These are phyloP conservation scores for Macrotyloma uniflorum DNA, from an alignment of 306 rosid species.

Conservation along the genomic window DNA sequence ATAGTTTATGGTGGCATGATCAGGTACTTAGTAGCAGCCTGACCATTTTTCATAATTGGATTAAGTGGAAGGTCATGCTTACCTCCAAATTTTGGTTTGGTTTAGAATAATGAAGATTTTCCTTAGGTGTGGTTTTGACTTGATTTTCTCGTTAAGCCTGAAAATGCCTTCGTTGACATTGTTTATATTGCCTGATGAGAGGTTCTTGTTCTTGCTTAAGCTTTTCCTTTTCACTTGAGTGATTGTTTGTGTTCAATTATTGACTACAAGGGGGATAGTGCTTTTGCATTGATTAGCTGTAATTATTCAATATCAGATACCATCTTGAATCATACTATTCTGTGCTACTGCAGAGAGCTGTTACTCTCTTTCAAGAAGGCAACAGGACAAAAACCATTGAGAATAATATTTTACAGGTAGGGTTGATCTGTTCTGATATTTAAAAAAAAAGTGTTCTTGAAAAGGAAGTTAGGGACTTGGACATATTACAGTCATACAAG, in stretches of 20 bases:
- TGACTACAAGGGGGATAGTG: not conserved
- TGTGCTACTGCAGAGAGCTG: slow-evolving; percentile 53
- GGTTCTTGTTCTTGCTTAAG: not conserved
- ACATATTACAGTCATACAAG: not conserved
- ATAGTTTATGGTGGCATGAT: slow-evolving; percentile 80
- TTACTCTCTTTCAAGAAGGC: slow-evolving; percentile 60
- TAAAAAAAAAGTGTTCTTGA: not conserved
- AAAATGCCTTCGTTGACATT: not conserved
- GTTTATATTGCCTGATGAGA: not conserved
- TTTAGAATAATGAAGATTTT: not conserved
- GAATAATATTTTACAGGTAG: slow-evolving; percentile 61
- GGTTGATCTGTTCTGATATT: not conserved
- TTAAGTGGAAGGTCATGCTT: slow-evolving; percentile 4
- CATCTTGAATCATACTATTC: slow-evolving; percentile 1
- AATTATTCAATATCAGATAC: slow-evolving; percentile 9
- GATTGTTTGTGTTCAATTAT: too few relatives aligned
- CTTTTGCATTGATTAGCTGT: slow-evolving; percentile 13
- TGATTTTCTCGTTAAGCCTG: not conserved
- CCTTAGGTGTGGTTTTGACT: not conserved
- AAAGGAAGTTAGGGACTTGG: slow-evolving; percentile 1
- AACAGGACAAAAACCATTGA: slow-evolving; percentile 56
- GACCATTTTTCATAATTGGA: not conserved
- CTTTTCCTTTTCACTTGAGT: not conserved
- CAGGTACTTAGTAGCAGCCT: slow-evolving; percentile 50
- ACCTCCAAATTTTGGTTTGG: not conserved